phyloP scores from a whole-genome alignment of 78 protist genomes.

The Creolimax fragrantissima region DNA sequence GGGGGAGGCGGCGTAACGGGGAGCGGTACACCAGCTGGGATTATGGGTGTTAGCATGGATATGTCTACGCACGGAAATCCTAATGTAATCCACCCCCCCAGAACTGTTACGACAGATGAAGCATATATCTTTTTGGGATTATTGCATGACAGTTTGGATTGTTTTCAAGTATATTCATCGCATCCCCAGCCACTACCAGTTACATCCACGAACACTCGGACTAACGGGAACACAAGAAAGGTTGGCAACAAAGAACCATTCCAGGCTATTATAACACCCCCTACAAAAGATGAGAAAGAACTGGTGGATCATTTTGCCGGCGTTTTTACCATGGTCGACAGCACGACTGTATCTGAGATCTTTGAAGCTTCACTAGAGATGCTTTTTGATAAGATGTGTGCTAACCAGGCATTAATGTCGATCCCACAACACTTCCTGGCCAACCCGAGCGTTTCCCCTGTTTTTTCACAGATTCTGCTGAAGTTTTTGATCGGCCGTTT shows the following conservation, averaged over 20 bases:
- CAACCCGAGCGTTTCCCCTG: constrained; percentile 17
- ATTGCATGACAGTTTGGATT: not conserved
- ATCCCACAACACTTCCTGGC: constrained; percentile 74
- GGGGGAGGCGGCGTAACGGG: too few relatives aligned
- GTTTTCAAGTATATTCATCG: not conserved
- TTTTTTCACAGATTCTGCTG: constrained; percentile 33
- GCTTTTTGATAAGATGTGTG: constrained; percentile 36
- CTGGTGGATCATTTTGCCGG: constrained; percentile 68
- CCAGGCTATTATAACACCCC: not conserved
- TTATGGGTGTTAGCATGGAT: not conserved
- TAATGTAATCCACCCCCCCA: not conserved
- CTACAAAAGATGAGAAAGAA: constrained; percentile 22
- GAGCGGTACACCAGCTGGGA: too few relatives aligned
- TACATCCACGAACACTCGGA: not conserved
- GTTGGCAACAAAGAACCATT: too few relatives aligned
- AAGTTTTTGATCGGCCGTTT: constrained; percentile 35
- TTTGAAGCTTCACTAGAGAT: constrained; percentile 30
- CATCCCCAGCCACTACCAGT: not conserved
- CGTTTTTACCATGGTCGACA: constrained; percentile 64
- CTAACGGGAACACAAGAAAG: too few relatives aligned
- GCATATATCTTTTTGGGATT: not conserved
- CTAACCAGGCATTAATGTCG: constrained; percentile 42
- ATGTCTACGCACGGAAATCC: not conserved
- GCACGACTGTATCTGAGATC: constrained; percentile 48
- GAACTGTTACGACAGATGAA: not conserved